Evolutionary conservation across 148 eudicot genomes (phyloP).

Genomic region (Limonium bicolor): DNA sequence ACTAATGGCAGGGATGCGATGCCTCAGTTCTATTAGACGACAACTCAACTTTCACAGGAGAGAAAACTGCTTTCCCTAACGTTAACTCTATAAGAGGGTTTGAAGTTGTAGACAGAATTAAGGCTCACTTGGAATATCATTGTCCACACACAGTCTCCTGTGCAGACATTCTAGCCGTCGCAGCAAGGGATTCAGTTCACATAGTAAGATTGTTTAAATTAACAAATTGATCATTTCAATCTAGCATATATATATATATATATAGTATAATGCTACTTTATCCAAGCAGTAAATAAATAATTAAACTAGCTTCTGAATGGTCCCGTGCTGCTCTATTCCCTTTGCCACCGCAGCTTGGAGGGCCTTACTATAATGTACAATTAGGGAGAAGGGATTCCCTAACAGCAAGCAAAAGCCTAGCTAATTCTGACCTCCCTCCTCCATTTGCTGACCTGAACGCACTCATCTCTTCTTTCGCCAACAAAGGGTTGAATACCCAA

Average conservation of each 20-base stretch:
- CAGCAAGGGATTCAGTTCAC: slow-evolving; percentile 27
- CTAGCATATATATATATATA: background rate
- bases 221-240: background rate
- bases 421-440: slow-evolving; percentile 22
- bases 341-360: slow-evolving; percentile 20
- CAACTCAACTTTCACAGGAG: slow-evolving; percentile 24
- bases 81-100: slow-evolving; percentile 20
- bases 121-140: slow-evolving; percentile 14
- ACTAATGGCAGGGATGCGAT: slow-evolving; percentile 22
- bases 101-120: slow-evolving; percentile 24
- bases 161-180: slow-evolving; percentile 30
- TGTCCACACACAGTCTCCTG: slow-evolving; percentile 38
- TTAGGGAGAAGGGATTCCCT: slow-evolving; percentile 29
- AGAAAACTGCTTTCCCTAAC: slow-evolving; percentile 24
- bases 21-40: slow-evolving; percentile 33
- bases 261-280: background rate
- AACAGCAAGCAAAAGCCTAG: slow-evolving; percentile 16
- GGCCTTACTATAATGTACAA: slow-evolving; percentile 30
- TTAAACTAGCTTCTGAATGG: background rate
- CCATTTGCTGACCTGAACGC: slow-evolving; percentile 19
- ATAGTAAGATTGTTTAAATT: slow-evolving; percentile 10
- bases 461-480: slow-evolving; percentile 24
- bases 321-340: background rate
- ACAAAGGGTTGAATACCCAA: slow-evolving; percentile 21
- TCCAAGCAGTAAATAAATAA: background rate